Percentiles rank a stretch among this genome's conserved stretches.
phyloP scores from a whole-genome alignment of 2,329 filamentous ascomycete species.

The Alternaria panax region DNA sequence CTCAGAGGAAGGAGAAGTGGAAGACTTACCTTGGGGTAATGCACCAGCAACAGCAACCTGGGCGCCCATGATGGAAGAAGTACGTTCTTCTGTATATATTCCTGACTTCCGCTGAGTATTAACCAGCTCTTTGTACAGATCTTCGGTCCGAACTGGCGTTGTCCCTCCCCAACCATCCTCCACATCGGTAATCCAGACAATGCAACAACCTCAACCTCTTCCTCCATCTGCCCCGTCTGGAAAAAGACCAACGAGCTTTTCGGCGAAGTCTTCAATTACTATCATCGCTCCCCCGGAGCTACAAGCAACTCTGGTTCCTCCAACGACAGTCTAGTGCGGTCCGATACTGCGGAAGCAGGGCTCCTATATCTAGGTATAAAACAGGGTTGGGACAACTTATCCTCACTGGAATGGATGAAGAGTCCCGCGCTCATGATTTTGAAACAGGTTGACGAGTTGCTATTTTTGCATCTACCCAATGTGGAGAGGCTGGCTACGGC shows the following conservation, averaged over 20 bases:
- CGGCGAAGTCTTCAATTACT: constrained; percentile 33
- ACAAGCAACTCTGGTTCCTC: not conserved
- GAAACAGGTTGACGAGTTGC: constrained; percentile 40
- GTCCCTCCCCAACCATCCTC: constrained; percentile 40
- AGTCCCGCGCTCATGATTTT: constrained; percentile 40
- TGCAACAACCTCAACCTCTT: constrained; percentile 1
- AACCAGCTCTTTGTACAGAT: constrained; percentile 19
- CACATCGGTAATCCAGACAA: constrained; percentile 35
- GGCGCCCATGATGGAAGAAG: constrained; percentile 41
- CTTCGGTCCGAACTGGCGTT: constrained; percentile 40
- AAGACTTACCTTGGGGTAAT: constrained; percentile 20
- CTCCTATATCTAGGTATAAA: constrained; percentile 41
- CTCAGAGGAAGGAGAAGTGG: constrained; percentile 17
- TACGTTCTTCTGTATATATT: not conserved
- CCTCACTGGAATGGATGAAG: constrained; percentile 35
- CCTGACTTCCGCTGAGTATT: not conserved
- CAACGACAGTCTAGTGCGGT: not conserved
- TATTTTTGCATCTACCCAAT: constrained; percentile 36
- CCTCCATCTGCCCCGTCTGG: constrained; percentile 35
- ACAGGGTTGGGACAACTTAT: constrained; percentile 34
- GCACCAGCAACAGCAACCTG: constrained; percentile 36
- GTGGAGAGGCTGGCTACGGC: constrained; percentile 36
- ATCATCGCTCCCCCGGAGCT: not conserved
- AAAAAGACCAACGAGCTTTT: constrained; percentile 44
- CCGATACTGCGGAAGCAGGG: constrained; percentile 31